Conservation (phyloP, 2,329 filamentous ascomycete genomes). For the Sporothrix curviconia region DNA sequence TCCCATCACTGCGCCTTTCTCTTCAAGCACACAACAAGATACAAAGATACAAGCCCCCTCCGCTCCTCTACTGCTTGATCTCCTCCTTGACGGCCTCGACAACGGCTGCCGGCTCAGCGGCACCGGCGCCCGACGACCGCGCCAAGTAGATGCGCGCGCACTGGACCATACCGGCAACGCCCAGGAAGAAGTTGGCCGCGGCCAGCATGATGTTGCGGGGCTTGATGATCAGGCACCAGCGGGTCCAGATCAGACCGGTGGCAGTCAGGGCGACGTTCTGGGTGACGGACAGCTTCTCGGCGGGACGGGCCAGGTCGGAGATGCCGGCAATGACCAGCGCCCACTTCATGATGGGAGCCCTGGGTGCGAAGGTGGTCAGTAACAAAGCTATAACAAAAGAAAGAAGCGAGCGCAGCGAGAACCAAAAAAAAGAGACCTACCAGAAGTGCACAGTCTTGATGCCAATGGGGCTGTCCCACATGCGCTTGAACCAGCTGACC, state of each 20-base stretch:
- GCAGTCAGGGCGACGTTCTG: constrained; percentile 86
- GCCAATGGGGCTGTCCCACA: constrained; percentile 77
- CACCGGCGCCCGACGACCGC: neutral
- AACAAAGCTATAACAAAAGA: neutral
- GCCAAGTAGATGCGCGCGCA: constrained; percentile 62
- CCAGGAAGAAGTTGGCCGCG: constrained; percentile 97
- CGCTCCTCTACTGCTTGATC: neutral
- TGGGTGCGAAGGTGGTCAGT: too few species aligned
- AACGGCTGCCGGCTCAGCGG: neutral
- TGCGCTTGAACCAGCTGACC: constrained; percentile 61
- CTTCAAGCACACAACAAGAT: too few species aligned
- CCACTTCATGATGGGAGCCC: constrained; percentile 98
- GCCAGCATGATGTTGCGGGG: constrained; percentile 92
- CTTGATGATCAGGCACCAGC: constrained; percentile 97
- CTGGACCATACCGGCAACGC: constrained; percentile 78
- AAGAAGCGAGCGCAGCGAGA: neutral
- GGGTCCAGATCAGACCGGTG: constrained; percentile 94
- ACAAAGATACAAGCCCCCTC: too few species aligned
- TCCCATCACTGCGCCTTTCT: neutral
- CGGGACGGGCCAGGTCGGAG: constrained; percentile 84
- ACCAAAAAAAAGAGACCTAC: constrained; percentile 42
- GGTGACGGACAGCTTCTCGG: constrained; percentile 84
- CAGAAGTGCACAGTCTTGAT: constrained; percentile 98
- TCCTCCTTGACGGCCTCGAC: neutral
- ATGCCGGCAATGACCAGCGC: constrained; percentile 85